A percentile compares a stretch with the other conserved stretches of the same genome.
phyloP scores from a whole-genome alignment of 441 rosid genomes.

The Erodium texanum region DNA sequence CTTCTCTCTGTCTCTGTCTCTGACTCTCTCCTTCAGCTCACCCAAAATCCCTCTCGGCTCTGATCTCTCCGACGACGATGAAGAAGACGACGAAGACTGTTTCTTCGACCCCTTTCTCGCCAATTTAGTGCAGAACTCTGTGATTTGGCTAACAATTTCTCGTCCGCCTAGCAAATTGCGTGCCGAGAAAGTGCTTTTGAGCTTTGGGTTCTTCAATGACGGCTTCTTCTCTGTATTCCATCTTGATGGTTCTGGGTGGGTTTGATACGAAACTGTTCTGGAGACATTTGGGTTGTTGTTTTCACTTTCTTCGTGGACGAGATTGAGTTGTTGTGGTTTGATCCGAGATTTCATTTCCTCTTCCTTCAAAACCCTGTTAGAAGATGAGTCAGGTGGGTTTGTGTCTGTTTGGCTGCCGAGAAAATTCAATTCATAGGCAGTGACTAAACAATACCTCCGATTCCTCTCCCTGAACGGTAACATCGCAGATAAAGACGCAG shows the following conservation, averaged over 20 bases:
- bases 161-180: neutral
- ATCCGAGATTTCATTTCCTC: neutral
- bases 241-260: neutral
- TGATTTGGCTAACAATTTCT: neutral
- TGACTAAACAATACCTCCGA: neutral
- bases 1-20: neutral
- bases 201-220: neutral
- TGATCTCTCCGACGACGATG: neutral
- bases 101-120: neutral
- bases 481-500: neutral
- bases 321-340: neutral
- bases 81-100: neutral
- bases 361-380: no score
- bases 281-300: neutral
- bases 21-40: neutral
- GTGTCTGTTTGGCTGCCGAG: no score
- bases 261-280: neutral
- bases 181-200: neutral
- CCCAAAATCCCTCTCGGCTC: neutral
- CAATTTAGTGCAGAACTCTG: neutral
- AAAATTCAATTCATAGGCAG: no score
- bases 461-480: neutral
- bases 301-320: neutral
- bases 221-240: neutral
- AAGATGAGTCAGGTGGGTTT: no score